phyloP scores from a whole-genome alignment of 768 basidiomycete genomes.

The Boletales sp. region DNA sequence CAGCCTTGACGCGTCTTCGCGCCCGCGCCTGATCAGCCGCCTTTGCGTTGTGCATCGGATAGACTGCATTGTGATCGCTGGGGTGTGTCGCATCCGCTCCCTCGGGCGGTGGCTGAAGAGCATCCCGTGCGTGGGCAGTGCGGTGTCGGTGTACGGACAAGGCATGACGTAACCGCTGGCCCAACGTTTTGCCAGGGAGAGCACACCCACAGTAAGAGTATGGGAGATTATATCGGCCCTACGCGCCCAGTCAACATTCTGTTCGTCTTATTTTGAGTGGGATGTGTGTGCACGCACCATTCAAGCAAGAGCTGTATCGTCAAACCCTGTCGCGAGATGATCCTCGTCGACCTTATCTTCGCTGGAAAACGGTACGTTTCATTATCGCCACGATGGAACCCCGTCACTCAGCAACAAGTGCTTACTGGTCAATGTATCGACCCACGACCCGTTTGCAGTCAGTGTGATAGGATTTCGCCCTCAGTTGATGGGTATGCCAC shows the following conservation, averaged over 20 bases:
- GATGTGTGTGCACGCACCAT: slow-evolving; percentile 22
- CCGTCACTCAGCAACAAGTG: neutral
- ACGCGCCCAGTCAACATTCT: no score
- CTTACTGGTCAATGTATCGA: slow-evolving; percentile 56
- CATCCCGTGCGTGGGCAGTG: neutral
- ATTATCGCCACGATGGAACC: neutral
- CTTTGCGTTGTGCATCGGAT: slow-evolving; percentile 21
- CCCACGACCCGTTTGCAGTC: slow-evolving; percentile 39
- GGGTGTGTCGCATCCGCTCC: slow-evolving; percentile 43
- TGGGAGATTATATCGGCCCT: slow-evolving; percentile 46
- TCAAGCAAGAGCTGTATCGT: slow-evolving; percentile 48
- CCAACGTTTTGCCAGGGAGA: slow-evolving; percentile 40
- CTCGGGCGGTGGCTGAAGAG: slow-evolving; percentile 32
- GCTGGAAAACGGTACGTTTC: slow-evolving; percentile 21
- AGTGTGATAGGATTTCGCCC: slow-evolving; percentile 37
- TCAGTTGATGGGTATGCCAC: slow-evolving; percentile 70
- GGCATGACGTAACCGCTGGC: slow-evolving; percentile 38
- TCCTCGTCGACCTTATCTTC: slow-evolving; percentile 52
- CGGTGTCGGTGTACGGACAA: neutral
- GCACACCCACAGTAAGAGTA: slow-evolving; percentile 63
- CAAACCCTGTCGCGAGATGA: slow-evolving; percentile 42
- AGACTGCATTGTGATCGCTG: slow-evolving; percentile 50
- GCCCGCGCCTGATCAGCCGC: slow-evolving; percentile 3
- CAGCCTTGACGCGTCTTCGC: slow-evolving; percentile 6
- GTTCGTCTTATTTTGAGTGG: no score